Conservation (phyloP, 179 eudicot genomes). For the Nepenthes alata region DNA sequence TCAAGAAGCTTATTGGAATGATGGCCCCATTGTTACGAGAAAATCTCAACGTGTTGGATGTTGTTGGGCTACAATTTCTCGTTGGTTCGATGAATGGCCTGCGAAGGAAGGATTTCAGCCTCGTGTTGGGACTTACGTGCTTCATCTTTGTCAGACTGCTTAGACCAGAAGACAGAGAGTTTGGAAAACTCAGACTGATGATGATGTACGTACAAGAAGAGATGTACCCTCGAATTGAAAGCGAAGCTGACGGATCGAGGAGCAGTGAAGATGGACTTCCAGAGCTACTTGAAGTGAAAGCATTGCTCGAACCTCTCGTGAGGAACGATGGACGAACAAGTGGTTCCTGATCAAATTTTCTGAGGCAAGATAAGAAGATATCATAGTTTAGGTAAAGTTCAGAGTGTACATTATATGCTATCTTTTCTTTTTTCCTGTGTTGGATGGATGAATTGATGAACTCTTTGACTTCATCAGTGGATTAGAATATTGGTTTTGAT, state of each 20-base stretch:
- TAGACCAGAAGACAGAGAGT: constrained; percentile 15
- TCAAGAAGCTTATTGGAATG: constrained; percentile 38
- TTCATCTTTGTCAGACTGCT: constrained; percentile 50
- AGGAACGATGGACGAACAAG: too few relatives aligned
- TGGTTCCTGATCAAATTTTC: too few relatives aligned
- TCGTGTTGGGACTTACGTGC: constrained; percentile 43
- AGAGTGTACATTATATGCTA: too few relatives aligned
- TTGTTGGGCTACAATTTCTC: constrained; percentile 42
- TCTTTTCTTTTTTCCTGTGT: too few relatives aligned
- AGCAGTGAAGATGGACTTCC: constrained; percentile 20
- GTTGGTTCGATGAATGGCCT: constrained; percentile 28
- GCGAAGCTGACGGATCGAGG: constrained; percentile 26
- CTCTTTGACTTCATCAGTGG: too few relatives aligned
- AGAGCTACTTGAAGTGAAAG: constrained; percentile 31
- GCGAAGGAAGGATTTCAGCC: constrained; percentile 42
- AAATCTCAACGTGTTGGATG: constrained; percentile 40
- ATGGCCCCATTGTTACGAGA: constrained; percentile 28
- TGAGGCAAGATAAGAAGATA: too few relatives aligned
- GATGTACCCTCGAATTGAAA: constrained; percentile 43
- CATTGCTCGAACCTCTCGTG: constrained; percentile 47
- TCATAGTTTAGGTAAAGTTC: too few relatives aligned
- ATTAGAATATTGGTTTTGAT: too few relatives aligned
- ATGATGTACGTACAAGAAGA: constrained; percentile 24
- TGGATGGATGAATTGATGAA: too few relatives aligned
- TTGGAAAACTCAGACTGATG: constrained; percentile 37